A percentile compares a stretch with the other conserved stretches of the same genome.
These are phyloP conservation scores for Trichopus zeylanicus DNA, from an alignment of 116 monocot species.

Conservation along the genomic window DNA sequence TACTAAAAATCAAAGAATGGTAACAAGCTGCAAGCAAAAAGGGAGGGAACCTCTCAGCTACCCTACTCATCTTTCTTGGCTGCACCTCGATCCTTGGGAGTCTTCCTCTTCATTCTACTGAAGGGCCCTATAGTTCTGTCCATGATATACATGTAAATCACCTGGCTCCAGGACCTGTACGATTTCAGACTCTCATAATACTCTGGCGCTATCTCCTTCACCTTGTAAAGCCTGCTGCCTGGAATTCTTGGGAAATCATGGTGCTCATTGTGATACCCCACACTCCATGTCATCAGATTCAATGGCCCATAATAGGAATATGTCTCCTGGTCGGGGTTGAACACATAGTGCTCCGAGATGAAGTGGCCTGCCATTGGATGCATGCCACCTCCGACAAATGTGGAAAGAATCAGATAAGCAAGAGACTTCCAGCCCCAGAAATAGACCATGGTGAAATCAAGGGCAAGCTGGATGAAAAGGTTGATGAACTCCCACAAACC, in stretches of 20 bases:
- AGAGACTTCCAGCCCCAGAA: slow-evolving; percentile 70
- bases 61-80: slow-evolving; percentile 31
- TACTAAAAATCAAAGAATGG: too few species aligned
- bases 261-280: too few species aligned
- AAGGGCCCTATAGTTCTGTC: slow-evolving; percentile 69
- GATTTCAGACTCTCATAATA: slow-evolving; percentile 33
- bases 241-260: slow-evolving; percentile 91
- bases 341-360: slow-evolving; percentile 90
- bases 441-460: slow-evolving; percentile 38
- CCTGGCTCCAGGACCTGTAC: slow-evolving; percentile 74
- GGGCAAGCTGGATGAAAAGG: slow-evolving; percentile 36
- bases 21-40: too few species aligned
- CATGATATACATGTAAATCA: slow-evolving; percentile 90
- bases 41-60: neutral
- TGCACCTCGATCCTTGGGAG: slow-evolving; percentile 7
- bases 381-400: too few species aligned
- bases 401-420: slow-evolving; percentile 59
- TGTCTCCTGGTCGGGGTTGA: slow-evolving; percentile 68
- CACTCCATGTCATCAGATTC: slow-evolving; percentile 76
- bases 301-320: slow-evolving; percentile 91
- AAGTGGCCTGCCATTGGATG: slow-evolving; percentile 95
- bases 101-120: slow-evolving; percentile 81
- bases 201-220: slow-evolving; percentile 67
- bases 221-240: slow-evolving; percentile 59
- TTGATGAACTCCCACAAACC: slow-evolving; percentile 82